phyloP scores from a whole-genome alignment of 1,139 yeast species.

The Diutina pseudorugosa region DNA sequence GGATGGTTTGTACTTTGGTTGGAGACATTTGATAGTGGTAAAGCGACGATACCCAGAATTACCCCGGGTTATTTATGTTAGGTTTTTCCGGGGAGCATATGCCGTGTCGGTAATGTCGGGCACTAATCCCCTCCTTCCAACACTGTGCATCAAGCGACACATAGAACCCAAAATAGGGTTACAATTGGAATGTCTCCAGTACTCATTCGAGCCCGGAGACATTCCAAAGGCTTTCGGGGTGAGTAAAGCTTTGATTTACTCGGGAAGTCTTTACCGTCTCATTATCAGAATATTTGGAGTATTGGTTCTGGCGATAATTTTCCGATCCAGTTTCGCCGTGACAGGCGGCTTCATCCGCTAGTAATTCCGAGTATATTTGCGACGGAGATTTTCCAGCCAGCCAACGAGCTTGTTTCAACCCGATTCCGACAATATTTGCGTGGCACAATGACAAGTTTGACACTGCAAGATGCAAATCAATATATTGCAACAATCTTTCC shows the following conservation, averaged over 20 bases:
- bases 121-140: not conserved
- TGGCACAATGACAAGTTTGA: too few species aligned
- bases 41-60: not conserved
- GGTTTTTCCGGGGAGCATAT: not conserved
- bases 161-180: too few species aligned
- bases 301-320: not conserved
- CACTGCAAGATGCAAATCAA: too few species aligned
- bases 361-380: not conserved
- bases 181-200: too few species aligned
- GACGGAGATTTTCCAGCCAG: not conserved
- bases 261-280: too few species aligned
- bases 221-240: too few species aligned
- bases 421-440: not conserved
- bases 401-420: too few species aligned
- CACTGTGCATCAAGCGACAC: not conserved
- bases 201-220: too few species aligned
- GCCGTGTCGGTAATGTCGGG: not conserved
- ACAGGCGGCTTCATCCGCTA: not conserved
- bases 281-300: too few species aligned
- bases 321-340: not conserved
- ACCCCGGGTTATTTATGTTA: not conserved
- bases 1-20: conserved; percentile 5
- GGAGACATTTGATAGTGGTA: not conserved
- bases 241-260: too few species aligned
- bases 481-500: too few species aligned